Percentiles rank a stretch among this genome's conserved stretches.
Conservation (phyloP, 768 basidiomycete genomes). For the Hypholoma sublateritium region DNA sequence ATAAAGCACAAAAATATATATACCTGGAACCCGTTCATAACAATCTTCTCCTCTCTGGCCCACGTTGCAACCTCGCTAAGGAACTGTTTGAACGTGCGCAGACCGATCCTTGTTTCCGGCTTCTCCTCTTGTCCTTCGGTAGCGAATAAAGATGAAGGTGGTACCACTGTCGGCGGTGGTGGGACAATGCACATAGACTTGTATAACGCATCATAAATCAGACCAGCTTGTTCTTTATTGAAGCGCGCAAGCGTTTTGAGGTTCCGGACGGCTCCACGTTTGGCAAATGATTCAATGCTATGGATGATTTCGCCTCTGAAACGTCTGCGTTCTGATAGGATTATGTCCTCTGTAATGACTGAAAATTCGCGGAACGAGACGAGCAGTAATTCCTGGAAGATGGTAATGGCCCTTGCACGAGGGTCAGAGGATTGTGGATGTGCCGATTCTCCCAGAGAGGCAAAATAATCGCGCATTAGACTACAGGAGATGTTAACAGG, state of each 20-base stretch:
- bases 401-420: constrained; percentile 88
- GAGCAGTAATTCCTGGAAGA: constrained; percentile 95
- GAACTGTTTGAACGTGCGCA: constrained; percentile 85
- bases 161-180: constrained; percentile 52
- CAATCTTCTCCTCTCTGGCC: constrained; percentile 93
- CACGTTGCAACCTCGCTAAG: constrained; percentile 92
- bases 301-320: constrained; percentile 89
- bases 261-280: constrained; percentile 87
- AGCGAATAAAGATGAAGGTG: constrained; percentile 52
- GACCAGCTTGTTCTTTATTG: constrained; percentile 81
- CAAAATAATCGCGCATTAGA: constrained; percentile 94
- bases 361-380: constrained; percentile 98
- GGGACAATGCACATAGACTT: constrained; percentile 79
- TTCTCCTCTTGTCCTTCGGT: constrained; percentile 71
- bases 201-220: constrained; percentile 92
- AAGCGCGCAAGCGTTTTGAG: constrained; percentile 79
- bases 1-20: constrained; percentile 3
- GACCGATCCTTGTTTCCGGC: constrained; percentile 86
- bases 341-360: constrained; percentile 93
- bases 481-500: constrained; percentile 37
- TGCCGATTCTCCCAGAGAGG: constrained; percentile 89
- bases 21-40: constrained; percentile 90
- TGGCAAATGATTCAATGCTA: constrained; percentile 92
- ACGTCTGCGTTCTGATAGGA: constrained; percentile 79
- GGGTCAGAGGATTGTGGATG: constrained; percentile 89